Evolutionary conservation across 179 eudicot species (phyloP), one percentile per base, ranked within the genome.

Genomic region (Nepenthes alata): DNA sequence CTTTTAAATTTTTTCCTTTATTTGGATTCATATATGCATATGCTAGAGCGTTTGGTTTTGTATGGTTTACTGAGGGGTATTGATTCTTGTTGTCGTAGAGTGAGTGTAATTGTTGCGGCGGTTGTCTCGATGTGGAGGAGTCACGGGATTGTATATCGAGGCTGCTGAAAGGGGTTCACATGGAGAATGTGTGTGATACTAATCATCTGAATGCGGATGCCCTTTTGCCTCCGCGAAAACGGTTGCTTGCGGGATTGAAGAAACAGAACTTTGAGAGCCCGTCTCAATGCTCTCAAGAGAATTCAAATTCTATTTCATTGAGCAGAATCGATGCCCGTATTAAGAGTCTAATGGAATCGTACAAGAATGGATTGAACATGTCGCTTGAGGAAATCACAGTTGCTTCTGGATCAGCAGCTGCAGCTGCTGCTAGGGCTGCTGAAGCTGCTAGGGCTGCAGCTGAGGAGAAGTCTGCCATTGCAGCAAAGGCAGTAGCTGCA

Each of bases 181-280:
- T 78, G 64, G 45, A 41, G 5, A 41, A 13, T 50, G 53, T 3
- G 11, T 50, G 53, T 11, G 83, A 72, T 66, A 53, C 71, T 16
- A 83, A 76, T 78, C 82, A 75, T 58, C 61, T 81, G 70, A 87
- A 85, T 63, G 69, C 85, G 1, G 88, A 88, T 66, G 84, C 80
- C 49, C 86, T 75, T 71, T 81, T 90, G 73, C 95, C 97, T 4
- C 97, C 97, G 25, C 83, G 90, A 48, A 90, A 90, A 67, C 83
- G 96, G 48, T 81, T 85, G 44, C 73, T 90, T 7, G 96, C 86
- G 0, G 95, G 83, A 36, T 62, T 85, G 66, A 90, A 85, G 76
- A 89, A 80, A 59, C 89, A 80, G 65, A 85, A 69, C 65, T 72
- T 73, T 0, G 81, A 80, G 76, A 75, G 58, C 59, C 4, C 4